Percentiles rank a stretch among this genome's conserved stretches.
These are phyloP conservation scores for Capronia americana DNA, from an alignment of 2,329 filamentous ascomycete genomes.

Conservation along the genomic window DNA sequence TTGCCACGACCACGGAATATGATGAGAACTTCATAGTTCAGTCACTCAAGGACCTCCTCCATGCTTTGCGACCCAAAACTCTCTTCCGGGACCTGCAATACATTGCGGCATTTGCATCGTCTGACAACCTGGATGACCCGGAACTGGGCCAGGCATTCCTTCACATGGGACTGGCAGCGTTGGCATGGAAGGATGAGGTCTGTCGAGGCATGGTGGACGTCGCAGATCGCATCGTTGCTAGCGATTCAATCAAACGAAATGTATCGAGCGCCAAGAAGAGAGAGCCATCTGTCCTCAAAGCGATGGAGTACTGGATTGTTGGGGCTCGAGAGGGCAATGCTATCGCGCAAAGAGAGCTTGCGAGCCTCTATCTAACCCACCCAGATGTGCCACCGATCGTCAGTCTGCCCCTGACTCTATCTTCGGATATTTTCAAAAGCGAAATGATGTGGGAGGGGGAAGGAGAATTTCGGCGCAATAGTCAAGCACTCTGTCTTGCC, in stretches of 20 bases:
- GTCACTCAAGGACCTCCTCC: conserved; percentile 71
- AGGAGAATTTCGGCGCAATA: conserved; percentile 41
- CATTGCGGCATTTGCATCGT: conserved; percentile 67
- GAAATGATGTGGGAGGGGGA: conserved; percentile 69
- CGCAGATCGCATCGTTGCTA: conserved; percentile 70
- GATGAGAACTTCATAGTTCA: conserved; percentile 52
- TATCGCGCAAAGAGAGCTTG: conserved; percentile 89
- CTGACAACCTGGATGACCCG: conserved; percentile 63
- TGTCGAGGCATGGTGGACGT: conserved; percentile 83
- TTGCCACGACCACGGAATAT: background rate
- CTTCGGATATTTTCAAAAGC: conserved; percentile 88
- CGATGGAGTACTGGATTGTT: conserved; percentile 87
- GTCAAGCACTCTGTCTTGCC: conserved; percentile 88
- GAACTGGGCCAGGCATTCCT: conserved; percentile 79
- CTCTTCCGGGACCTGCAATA: conserved; percentile 82
- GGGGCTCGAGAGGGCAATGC: conserved; percentile 91
- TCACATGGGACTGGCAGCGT: conserved; percentile 84
- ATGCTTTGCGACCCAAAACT: conserved; percentile 75
- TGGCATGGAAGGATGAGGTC: conserved; percentile 86
- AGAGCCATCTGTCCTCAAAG: conserved; percentile 76
- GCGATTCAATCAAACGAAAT: conserved; percentile 51
- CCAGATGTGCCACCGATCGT: conserved; percentile 82
- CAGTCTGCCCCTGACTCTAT: conserved; percentile 81
- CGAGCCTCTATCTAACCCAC: conserved; percentile 89
- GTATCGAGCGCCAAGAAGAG: conserved; percentile 47